Evolutionary conservation across 1,284 basidiomycete genomes (phyloP).

Genomic region (Moniliophthora roreri): DNA sequence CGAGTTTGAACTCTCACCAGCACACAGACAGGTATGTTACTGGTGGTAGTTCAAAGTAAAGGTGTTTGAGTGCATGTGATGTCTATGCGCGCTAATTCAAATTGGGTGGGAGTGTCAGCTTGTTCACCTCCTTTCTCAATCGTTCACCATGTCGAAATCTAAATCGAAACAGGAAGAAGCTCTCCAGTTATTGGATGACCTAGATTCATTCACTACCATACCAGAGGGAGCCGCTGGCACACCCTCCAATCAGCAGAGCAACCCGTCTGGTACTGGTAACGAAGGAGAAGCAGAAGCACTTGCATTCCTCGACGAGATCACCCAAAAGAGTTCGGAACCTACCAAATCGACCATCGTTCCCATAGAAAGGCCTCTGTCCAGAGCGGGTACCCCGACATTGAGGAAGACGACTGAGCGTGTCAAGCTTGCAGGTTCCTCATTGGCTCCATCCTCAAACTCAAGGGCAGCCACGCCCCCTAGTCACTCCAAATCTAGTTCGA

Average conservation of each 20-base stretch:
- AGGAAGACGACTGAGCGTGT: conserved; percentile 79
- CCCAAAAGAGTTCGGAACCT: conserved; percentile 82
- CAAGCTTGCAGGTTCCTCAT: conserved; percentile 48
- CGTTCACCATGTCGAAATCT: conserved; percentile 47
- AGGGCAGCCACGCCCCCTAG: conserved; percentile 24
- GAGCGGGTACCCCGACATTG: conserved; percentile 69
- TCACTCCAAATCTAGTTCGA: conserved; percentile 28
- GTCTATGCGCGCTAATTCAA: too few relatives aligned
- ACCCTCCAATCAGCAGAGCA: conserved; percentile 19
- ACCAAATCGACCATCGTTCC: conserved; percentile 55
- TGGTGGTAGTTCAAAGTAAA: too few relatives aligned
- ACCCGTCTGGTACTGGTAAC: conserved; percentile 25
- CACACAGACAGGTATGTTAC: too few relatives aligned
- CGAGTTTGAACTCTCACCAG: too few relatives aligned
- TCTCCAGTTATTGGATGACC: conserved; percentile 85
- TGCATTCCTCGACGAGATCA: conserved; percentile 93
- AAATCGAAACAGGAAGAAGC: conserved; percentile 90
- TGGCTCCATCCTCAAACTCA: conserved; percentile 25
- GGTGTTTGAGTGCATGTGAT: too few relatives aligned
- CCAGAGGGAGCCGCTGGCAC: conserved; percentile 24
- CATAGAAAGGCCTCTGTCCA: conserved; percentile 59
- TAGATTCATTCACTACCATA: conserved; percentile 68
- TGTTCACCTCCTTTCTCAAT: too few relatives aligned
- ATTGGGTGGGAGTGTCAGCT: too few relatives aligned
- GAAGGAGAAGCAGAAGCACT: conserved; percentile 79